Conservation (phyloP, 352 stramenopile genomes). For the Pythium angustatum region DNA sequence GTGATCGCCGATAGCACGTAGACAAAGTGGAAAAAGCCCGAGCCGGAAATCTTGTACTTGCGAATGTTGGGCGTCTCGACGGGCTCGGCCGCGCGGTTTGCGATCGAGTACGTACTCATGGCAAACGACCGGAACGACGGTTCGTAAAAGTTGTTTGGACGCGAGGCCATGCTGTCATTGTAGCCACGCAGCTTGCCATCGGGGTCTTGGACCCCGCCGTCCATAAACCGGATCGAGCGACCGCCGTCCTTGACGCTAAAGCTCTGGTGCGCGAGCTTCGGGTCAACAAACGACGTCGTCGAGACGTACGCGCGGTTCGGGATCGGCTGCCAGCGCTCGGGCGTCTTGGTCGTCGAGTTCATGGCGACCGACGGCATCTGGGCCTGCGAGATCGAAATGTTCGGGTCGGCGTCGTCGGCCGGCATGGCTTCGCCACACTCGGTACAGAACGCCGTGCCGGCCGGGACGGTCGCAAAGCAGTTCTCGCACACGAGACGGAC, state of each 20-base stretch:
- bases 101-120: constrained; percentile 90
- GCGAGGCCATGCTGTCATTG: constrained; percentile 75
- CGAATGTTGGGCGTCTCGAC: constrained; percentile 89
- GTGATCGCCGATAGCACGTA: constrained; percentile 74
- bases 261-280: constrained; percentile 73
- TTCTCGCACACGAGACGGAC: constrained; percentile 88
- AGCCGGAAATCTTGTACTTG: constrained; percentile 91
- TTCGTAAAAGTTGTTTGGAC: constrained; percentile 85
- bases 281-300: constrained; percentile 88
- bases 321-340: constrained; percentile 83
- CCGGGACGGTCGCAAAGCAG: constrained; percentile 84
- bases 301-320: constrained; percentile 84
- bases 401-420: constrained; percentile 63
- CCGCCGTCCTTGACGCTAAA: constrained; percentile 62
- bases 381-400: constrained; percentile 86
- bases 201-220: constrained; percentile 77
- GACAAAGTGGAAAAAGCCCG: constrained; percentile 82
- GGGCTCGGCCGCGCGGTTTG: constrained; percentile 81
- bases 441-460: constrained; percentile 85
- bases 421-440: constrained; percentile 89
- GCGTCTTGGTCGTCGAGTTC: constrained; percentile 74
- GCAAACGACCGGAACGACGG: constrained; percentile 88
- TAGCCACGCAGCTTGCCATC: constrained; percentile 84
- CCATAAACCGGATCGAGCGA: constrained; percentile 88
- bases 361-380: constrained; percentile 85